Conservation (phyloP, 352 stramenopile genomes). For the Globisporangium takayamanum region DNA sequence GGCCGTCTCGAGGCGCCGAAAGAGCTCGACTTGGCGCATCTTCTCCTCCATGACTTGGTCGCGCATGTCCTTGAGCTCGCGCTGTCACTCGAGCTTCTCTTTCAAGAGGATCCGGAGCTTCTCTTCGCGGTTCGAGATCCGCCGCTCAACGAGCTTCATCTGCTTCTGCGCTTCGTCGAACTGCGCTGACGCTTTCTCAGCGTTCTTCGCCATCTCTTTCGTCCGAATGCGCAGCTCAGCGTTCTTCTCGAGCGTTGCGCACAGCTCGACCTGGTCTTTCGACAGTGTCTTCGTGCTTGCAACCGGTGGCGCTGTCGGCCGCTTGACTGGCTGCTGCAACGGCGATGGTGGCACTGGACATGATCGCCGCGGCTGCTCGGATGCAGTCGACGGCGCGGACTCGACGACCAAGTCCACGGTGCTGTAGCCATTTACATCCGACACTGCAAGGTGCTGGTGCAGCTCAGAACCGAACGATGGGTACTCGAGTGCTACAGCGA, state of each 20-base stretch:
- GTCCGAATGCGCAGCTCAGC: conserved; percentile 53
- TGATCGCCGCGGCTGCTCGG: neutral
- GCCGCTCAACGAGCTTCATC: conserved; percentile 46
- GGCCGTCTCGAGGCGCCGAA: conserved; percentile 41
- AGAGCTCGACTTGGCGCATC: conserved; percentile 61
- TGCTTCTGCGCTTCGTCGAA: conserved; percentile 53
- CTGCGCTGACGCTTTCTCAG: conserved; percentile 35
- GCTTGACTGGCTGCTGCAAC: neutral
- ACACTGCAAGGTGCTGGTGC: neutral
- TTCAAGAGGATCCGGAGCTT: conserved; percentile 55
- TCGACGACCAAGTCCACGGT: neutral
- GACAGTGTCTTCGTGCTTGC: conserved; percentile 11
- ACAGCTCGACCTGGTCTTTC: conserved; percentile 57
- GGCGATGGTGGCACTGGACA: conserved; percentile 10
- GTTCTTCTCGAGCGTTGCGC: conserved; percentile 51
- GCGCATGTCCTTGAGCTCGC: conserved; percentile 48
- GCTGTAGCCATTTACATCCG: conserved; percentile 1
- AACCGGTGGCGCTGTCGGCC: neutral
- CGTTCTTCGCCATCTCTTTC: conserved; percentile 39
- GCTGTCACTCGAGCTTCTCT: conserved; percentile 67
- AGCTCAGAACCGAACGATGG: conserved; percentile 9
- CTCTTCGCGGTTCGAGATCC: conserved; percentile 52
- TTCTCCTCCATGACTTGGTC: conserved; percentile 66
- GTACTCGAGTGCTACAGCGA: conserved; percentile 19
- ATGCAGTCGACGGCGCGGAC: neutral